Percentiles rank a stretch among this genome's conserved stretches.
phyloP scores from a whole-genome alignment of 78 protist genomes.

The Monocercomonoides exilis region DNA sequence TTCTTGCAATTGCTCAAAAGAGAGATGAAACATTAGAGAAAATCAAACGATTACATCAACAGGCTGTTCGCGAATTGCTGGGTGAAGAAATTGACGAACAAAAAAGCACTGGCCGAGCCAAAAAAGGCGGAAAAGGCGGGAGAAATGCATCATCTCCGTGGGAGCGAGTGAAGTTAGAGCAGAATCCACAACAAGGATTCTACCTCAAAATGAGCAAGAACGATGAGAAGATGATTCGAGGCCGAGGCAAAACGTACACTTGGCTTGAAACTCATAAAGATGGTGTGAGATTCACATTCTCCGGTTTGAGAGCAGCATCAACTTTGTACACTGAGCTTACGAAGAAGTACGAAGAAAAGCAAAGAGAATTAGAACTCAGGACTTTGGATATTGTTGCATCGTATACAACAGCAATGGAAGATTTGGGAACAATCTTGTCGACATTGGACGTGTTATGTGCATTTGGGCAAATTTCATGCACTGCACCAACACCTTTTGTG shows the following conservation, averaged over 20 bases:
- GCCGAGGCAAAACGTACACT: background rate
- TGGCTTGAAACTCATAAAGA: conserved; percentile 38
- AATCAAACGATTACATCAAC: background rate
- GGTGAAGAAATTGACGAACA: background rate
- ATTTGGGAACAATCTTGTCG: conserved; percentile 38
- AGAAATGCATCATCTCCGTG: background rate
- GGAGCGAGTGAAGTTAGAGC: background rate
- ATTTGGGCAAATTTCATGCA: conserved; percentile 51
- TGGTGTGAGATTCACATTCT: conserved; percentile 57
- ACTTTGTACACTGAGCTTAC: background rate
- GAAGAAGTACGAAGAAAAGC: conserved; percentile 6
- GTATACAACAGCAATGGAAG: conserved; percentile 47
- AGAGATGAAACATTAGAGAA: background rate
- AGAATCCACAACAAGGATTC: background rate
- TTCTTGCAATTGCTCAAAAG: conserved; percentile 15
- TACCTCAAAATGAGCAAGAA: conserved; percentile 10
- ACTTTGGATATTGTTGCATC: conserved; percentile 20
- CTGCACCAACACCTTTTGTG: conserved; percentile 61
- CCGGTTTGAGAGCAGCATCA: conserved; percentile 19
- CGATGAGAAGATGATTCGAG: conserved; percentile 51
- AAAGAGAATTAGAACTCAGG: conserved; percentile 25
- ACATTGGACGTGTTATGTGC: conserved; percentile 54
- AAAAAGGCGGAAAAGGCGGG: background rate
- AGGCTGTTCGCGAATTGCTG: background rate
- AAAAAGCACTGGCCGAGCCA: too few relatives aligned